Percentiles rank a stretch among this genome's conserved stretches.
phyloP scores from a whole-genome alignment of 768 basidiomycete genomes.

The Lactifluus echinatus region DNA sequence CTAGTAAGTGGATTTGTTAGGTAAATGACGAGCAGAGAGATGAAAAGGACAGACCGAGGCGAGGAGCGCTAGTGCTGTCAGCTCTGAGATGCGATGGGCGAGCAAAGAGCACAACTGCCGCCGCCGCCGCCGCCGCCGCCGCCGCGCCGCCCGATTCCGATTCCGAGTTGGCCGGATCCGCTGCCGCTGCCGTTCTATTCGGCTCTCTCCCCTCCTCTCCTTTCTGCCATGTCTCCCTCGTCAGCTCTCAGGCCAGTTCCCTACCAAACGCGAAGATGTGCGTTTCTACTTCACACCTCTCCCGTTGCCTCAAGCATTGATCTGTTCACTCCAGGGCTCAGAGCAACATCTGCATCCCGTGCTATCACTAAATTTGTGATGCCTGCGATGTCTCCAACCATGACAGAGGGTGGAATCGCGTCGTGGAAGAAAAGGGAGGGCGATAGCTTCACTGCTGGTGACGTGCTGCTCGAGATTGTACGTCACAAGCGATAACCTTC shows the following conservation, averaged over 20 bases:
- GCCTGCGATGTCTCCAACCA: conserved; percentile 97
- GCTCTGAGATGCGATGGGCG: too few species aligned
- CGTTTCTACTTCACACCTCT: neutral
- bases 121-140: too few species aligned
- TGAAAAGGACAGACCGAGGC: neutral
- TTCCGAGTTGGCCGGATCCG: too few species aligned
- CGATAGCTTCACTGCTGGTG: conserved; percentile 69
- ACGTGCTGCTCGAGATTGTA: conserved; percentile 86
- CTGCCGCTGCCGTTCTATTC: neutral
- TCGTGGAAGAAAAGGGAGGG: conserved; percentile 88
- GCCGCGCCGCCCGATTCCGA: too few species aligned
- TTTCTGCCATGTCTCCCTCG: conserved; percentile 2
- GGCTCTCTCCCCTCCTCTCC: too few species aligned
- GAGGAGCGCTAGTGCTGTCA: neutral
- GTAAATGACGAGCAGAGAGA: neutral
- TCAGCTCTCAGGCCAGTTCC: conserved; percentile 1
- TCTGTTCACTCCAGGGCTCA: conserved; percentile 38
- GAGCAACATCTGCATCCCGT: conserved; percentile 39
- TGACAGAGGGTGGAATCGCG: conserved; percentile 91
- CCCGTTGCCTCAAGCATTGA: neutral
- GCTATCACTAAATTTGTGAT: conserved; percentile 75
- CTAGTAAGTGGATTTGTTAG: neutral
- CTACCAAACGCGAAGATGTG: conserved; percentile 8
- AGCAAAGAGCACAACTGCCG: too few species aligned
- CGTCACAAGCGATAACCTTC: conserved; percentile 26